Evolutionary conservation across 768 basidiomycete species (phyloP).

Genomic region (Trametes meyenii): DNA sequence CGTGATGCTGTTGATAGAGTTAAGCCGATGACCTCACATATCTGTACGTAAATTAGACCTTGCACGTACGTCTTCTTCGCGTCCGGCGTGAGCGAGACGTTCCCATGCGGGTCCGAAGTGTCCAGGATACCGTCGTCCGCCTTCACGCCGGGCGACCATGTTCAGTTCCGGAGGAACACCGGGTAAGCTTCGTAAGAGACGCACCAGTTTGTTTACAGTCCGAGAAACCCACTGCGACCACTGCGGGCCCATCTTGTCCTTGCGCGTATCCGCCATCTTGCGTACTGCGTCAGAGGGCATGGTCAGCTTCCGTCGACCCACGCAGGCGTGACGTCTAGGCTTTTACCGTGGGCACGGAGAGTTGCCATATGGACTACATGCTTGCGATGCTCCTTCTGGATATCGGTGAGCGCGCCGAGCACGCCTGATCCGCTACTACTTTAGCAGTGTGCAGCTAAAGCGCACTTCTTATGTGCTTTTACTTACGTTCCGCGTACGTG

Average conservation of each 20-base stretch:
- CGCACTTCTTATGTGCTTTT: not conserved
- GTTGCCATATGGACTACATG: slow-evolving; percentile 49
- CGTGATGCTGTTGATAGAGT: slow-evolving; percentile 33
- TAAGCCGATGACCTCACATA: slow-evolving; percentile 1
- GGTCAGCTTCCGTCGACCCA: not conserved
- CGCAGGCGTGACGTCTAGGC: slow-evolving; percentile 17
- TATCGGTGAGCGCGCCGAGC: slow-evolving; percentile 46
- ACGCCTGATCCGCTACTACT: slow-evolving; percentile 42
- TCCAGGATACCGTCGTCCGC: slow-evolving; percentile 48
- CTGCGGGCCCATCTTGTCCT: slow-evolving; percentile 50
- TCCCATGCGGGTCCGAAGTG: slow-evolving; percentile 39
- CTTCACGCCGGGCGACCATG: slow-evolving; percentile 28
- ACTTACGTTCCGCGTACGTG: slow-evolving; percentile 47
- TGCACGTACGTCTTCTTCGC: slow-evolving; percentile 49
- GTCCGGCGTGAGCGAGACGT: slow-evolving; percentile 43
- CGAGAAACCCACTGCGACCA: slow-evolving; percentile 53
- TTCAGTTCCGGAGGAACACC: not conserved
- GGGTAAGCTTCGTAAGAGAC: slow-evolving; percentile 17
- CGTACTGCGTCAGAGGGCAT: slow-evolving; percentile 38
- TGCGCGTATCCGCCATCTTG: slow-evolving; percentile 45
- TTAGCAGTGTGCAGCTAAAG: not conserved
- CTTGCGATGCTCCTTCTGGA: slow-evolving; percentile 49
- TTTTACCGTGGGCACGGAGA: slow-evolving; percentile 48
- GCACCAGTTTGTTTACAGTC: slow-evolving; percentile 48
- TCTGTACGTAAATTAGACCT: not conserved